phyloP scores from a whole-genome alignment of 768 basidiomycete species.

The Austroboletus festivus region DNA sequence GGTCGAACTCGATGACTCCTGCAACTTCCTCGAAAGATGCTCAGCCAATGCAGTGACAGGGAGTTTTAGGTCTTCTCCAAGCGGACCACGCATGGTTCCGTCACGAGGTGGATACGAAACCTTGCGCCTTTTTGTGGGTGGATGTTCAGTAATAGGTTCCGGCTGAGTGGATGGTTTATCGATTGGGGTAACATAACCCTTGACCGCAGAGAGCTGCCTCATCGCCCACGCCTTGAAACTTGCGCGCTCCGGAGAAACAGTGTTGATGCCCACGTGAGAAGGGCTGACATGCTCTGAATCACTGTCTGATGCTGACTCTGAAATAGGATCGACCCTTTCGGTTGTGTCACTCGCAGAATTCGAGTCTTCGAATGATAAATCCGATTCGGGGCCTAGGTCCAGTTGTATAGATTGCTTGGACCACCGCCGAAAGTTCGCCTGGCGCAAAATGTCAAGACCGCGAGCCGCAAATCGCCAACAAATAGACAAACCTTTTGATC shows the following conservation, averaged over 20 bases:
- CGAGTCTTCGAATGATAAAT: constrained; percentile 75
- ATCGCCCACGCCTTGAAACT: constrained; percentile 91
- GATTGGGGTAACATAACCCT: constrained; percentile 32
- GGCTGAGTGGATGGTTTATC: constrained; percentile 14
- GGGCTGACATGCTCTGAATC: constrained; percentile 19
- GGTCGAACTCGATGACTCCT: constrained; percentile 2
- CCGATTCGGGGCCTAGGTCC: constrained; percentile 38
- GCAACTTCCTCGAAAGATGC: constrained; percentile 24
- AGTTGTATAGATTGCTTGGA: constrained; percentile 33
- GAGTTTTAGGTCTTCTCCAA: constrained; percentile 68
- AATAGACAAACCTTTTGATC: constrained; percentile 41
- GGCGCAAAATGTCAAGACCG: constrained; percentile 4
- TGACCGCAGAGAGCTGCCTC: constrained; percentile 61
- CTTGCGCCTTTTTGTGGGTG: constrained; percentile 48
- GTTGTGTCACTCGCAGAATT: constrained; percentile 64
- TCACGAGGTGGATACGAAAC: constrained; percentile 28
- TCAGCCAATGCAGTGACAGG: constrained; percentile 67
- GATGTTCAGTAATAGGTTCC: constrained; percentile 11
- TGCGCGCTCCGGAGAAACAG: constrained; percentile 34
- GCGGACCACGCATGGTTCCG: constrained; percentile 67
- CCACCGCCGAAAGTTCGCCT: constrained; percentile 53
- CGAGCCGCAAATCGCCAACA: background rate
- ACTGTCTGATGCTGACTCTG: constrained; percentile 14
- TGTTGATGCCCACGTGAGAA: constrained; percentile 15
- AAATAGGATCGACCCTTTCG: constrained; percentile 22